Conservation (phyloP, 192 early-diverging fungal genomes). For the Diversispora eburnea region DNA sequence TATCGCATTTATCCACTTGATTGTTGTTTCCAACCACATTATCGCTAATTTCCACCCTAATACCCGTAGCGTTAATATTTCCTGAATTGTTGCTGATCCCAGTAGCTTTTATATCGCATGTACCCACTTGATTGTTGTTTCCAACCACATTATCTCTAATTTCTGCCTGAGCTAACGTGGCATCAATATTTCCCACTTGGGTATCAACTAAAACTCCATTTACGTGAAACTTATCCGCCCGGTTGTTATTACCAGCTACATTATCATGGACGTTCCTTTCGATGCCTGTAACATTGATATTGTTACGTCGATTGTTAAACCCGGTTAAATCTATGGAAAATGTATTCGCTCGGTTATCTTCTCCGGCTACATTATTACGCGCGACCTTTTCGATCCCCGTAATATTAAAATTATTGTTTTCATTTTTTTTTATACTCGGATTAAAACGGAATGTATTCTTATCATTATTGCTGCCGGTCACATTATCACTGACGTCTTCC, state of each 20-base stretch:
- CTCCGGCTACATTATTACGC: not conserved
- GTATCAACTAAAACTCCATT: not conserved
- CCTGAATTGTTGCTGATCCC: not conserved
- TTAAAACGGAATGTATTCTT: not conserved
- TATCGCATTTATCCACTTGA: not conserved
- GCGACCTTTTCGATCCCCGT: not conserved
- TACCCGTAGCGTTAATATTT: not conserved
- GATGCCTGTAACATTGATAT: not conserved
- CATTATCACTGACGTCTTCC: not conserved
- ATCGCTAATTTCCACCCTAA: not conserved
- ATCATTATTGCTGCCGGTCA: not conserved
- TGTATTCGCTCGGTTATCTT: not conserved
- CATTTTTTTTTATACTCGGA: not conserved
- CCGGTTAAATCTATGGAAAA: not conserved
- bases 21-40: slow-evolving; percentile 4
- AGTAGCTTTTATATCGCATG: not conserved
- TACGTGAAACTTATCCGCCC: not conserved
- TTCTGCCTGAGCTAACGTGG: not conserved
- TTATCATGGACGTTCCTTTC: not conserved
- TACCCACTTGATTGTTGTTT: not conserved
- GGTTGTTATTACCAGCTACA: not conserved
- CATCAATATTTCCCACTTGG: not conserved
- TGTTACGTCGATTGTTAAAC: slow-evolving; percentile 16
- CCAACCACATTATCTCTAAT: not conserved
- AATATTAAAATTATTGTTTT: not conserved